These are phyloP conservation scores for Cytospora piceicola DNA, from an alignment of 2,329 filamentous ascomycete genomes.

Conservation along the genomic window DNA sequence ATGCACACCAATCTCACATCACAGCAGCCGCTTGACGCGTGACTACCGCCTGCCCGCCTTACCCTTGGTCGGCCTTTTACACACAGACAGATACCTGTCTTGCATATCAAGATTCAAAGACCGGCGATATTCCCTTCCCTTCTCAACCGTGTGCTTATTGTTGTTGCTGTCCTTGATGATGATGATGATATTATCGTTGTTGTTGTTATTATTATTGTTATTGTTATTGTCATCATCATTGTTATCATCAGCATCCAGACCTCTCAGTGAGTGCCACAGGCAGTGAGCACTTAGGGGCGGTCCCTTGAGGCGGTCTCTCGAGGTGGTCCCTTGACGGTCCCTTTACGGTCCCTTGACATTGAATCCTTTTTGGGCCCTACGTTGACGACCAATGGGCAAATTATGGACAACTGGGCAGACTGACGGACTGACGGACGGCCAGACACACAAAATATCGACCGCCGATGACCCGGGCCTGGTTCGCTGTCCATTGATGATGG, in stretches of 20 bases:
- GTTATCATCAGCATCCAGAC: no score
- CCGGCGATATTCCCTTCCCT: neutral
- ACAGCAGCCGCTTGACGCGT: neutral
- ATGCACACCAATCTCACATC: conserved; percentile 11
- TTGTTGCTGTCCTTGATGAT: neutral
- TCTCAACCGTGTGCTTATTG: neutral
- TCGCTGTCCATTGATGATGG: conserved; percentile 1
- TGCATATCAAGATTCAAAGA: neutral
- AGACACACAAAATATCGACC: neutral
- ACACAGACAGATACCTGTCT: no score
- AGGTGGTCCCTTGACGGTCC: no score
- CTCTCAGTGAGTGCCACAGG: neutral
- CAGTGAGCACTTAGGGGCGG: neutral
- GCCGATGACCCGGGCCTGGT: conserved; percentile 8
- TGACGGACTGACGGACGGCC: no score
- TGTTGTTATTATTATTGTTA: neutral
- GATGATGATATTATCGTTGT: neutral
- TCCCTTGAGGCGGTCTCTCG: no score
- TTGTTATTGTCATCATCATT: no score
- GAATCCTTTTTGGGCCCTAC: no score
- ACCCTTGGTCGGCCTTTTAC: no score
- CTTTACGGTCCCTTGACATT: neutral
- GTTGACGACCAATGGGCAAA: neutral
- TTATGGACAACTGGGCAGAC: neutral
- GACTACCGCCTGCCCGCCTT: neutral